Conservation (phyloP, 495 filamentous ascomycete species). For the Talaromyces ruber region DNA sequence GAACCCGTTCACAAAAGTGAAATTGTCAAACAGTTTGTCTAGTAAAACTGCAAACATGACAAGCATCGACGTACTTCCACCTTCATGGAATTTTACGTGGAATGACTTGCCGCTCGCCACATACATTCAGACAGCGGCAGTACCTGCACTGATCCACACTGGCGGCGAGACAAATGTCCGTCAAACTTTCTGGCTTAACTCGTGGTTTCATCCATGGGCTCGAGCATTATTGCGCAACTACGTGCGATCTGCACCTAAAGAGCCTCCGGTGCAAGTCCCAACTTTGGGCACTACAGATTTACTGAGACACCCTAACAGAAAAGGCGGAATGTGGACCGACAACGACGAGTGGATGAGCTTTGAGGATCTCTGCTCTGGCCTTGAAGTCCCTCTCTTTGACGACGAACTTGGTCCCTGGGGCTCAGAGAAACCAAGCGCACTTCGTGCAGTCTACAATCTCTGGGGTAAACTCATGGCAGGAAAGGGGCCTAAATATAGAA, state of each 20-base stretch:
- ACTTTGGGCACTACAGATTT: conserved; percentile 39
- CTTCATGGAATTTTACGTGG: conserved; percentile 33
- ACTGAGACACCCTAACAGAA: conserved; percentile 47
- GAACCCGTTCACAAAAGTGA: conserved; percentile 32
- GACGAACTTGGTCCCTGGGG: conserved; percentile 33
- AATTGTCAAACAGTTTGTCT: conserved; percentile 21
- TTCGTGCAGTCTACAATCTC: conserved; percentile 45
- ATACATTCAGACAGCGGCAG: conserved; percentile 39
- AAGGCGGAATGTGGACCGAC: conserved; percentile 54
- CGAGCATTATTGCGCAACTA: conserved; percentile 43
- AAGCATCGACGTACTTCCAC: conserved; percentile 34
- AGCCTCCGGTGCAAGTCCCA: conserved; percentile 33
- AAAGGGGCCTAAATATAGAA: conserved; percentile 16
- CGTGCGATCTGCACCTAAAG: conserved; percentile 33
- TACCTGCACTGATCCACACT: conserved; percentile 43
- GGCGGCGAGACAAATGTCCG: conserved; percentile 35
- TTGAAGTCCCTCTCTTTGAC: conserved; percentile 42
- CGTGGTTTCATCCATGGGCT: conserved; percentile 50
- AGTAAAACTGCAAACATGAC: conserved; percentile 29
- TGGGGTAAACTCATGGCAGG: conserved; percentile 32
- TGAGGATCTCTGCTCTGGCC: conserved; percentile 43
- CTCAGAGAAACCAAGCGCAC: conserved; percentile 57
- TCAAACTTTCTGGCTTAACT: conserved; percentile 41
- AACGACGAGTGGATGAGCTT: conserved; percentile 44
- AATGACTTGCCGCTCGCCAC: conserved; percentile 40